Base-by-base conservation (phyloP, 306 rosid species). In the Vigna nakashimae region DNA sequence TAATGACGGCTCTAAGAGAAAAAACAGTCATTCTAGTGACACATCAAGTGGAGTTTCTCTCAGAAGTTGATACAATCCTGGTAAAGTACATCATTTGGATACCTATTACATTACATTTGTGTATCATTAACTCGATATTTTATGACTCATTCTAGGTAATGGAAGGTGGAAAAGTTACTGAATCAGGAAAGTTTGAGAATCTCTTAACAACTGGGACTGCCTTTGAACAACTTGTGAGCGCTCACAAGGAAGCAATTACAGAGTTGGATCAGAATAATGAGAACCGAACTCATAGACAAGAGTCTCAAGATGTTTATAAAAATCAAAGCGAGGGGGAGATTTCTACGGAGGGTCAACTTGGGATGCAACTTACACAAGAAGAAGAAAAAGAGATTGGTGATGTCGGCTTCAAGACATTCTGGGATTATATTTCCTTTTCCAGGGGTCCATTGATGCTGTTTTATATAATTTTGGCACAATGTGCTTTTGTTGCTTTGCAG, bases 191-290 rank as follows among this genome's bases (percentile, higher is more conserved):
- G 74, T 90, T 89, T 83, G 94, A 78, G 81, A 87, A 84, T 55
- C 89, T 91, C 60, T 26, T 90, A 38, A 85, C 83, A 26, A 82
- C 82, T 36, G 98, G 91, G 79, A 90, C 89, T 26, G 79, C 97
- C 73, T 94, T 94, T 69, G 86, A 91, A 73, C 87, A 87, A 63
- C 98, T 94, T 50, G 97, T 94, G 70, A 88, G 81, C 56, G 98
- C 96, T 52, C 96, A 94, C 56, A 90, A 58, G 68, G 96, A 91
- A 71, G 69, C 85, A 18, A 78, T 89, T 50, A 42, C 79, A 20
- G 82, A 77, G 45, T 73, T 81, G 28, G 87, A 78, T 49, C 77
- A 82, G 11, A 80, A 30, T n/a, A 6, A 66, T 72, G 80, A 79
- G 80, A 79, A 73, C 65, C 74, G 17, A 76, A 34, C 65, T 60